Evolutionary conservation across 1,284 basidiomycete species (phyloP).

Genomic region (Puccinia hordei): DNA sequence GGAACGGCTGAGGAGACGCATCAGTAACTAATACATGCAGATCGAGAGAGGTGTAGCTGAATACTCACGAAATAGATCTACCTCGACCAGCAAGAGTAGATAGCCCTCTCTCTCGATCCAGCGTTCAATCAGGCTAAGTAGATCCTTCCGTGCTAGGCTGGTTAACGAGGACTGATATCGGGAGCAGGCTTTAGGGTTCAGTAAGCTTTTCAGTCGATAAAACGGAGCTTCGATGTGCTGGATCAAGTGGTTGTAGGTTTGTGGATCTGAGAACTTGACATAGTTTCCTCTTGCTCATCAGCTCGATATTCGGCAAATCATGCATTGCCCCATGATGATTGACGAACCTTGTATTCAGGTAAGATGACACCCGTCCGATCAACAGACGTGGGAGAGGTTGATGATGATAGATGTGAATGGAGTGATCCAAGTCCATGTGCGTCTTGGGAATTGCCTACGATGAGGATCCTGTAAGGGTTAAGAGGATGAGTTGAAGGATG

Average conservation of each 20-base stretch:
- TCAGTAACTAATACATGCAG: background rate
- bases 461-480: background rate
- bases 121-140: slow-evolving; percentile 12
- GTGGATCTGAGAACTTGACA: slow-evolving; percentile 40
- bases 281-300: background rate
- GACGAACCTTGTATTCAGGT: slow-evolving; percentile 33
- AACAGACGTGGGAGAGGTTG: background rate
- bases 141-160: slow-evolving; percentile 3
- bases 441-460: slow-evolving; percentile 1
- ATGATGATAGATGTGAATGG: background rate
- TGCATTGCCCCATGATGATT: background rate
- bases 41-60: background rate
- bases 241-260: slow-evolving; percentile 30
- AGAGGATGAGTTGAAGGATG: background rate
- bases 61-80: slow-evolving; percentile 32
- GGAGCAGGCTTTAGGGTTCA: slow-evolving; percentile 28
- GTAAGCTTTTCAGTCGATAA: slow-evolving; percentile 32
- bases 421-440: slow-evolving; percentile 11
- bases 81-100: slow-evolving; percentile 41
- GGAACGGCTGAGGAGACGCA: slow-evolving; percentile 24
- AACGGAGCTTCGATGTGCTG: slow-evolving; percentile 29
- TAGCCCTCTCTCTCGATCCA: slow-evolving; percentile 47
- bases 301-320: background rate
- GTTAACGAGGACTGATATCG: slow-evolving; percentile 7
- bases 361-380: slow-evolving; percentile 18